Percentiles rank a stretch among this genome's conserved stretches.
phyloP scores from a whole-genome alignment of 345 rosid species.

The Hevea brasiliensis region DNA sequence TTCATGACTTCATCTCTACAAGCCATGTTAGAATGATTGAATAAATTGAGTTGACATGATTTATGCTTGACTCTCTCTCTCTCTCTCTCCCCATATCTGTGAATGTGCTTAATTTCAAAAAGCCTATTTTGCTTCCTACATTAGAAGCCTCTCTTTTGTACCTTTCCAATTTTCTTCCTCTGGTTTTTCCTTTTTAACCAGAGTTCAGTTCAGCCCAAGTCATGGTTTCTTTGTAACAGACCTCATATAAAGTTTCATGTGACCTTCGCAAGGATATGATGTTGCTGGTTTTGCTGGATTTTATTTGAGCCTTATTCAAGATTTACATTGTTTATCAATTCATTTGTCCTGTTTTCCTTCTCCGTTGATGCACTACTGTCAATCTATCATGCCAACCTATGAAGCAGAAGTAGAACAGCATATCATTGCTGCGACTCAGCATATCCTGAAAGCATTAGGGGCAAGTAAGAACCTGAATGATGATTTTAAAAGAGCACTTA shows the following conservation, averaged over 20 bases:
- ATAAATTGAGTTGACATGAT: neutral
- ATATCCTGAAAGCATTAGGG: slow-evolving; percentile 57
- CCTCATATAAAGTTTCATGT: neutral
- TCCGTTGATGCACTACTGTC: slow-evolving; percentile 2
- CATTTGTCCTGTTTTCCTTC: neutral
- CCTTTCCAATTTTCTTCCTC: neutral
- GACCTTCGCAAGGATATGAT: neutral
- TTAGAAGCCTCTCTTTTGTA: neutral
- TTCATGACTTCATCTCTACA: neutral
- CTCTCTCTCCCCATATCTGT: neutral
- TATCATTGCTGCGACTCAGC: slow-evolving; percentile 59
- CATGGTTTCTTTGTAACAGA: neutral
- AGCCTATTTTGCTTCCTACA: neutral
- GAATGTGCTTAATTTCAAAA: neutral
- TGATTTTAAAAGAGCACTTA: slow-evolving; percentile 44
- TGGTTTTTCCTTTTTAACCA: neutral
- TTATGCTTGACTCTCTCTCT: neutral
- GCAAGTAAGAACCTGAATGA: slow-evolving; percentile 48
- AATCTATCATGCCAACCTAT: slow-evolving; percentile 24
- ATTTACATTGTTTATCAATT: slow-evolving; percentile 1
- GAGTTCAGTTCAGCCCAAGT: neutral
- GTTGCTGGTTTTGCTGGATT: neutral
- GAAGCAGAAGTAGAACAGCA: slow-evolving; percentile 69
- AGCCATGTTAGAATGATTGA: neutral
- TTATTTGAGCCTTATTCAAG: neutral